A percentile compares a stretch with the other conserved stretches of the same genome.
Conservation (phyloP, 257 asterid species). For the Lycium barbarum region DNA sequence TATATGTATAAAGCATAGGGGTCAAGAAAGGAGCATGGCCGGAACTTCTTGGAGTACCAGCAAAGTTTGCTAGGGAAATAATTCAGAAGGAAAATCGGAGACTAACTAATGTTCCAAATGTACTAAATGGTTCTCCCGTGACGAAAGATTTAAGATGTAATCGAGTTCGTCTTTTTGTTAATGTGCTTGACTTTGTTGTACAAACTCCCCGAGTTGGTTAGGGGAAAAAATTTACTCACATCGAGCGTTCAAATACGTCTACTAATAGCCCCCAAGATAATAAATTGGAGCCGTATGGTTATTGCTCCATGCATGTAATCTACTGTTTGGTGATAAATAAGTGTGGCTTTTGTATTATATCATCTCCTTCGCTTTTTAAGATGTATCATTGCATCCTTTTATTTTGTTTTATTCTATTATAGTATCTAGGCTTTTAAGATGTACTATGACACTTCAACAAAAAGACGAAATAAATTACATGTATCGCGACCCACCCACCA, state of each 20-base stretch:
- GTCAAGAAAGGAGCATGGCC: not conserved
- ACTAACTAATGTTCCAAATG: not conserved
- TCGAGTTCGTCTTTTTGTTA: conserved; percentile 22
- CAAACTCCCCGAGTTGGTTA: not conserved
- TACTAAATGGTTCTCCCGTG: not conserved
- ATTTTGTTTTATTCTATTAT: too few species aligned
- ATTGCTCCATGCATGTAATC: conserved; percentile 7
- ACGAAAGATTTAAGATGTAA: not conserved
- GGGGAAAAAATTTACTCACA: not conserved
- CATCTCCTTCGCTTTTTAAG: too few species aligned
- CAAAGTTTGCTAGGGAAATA: not conserved
- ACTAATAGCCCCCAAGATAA: not conserved
- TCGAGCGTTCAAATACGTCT: not conserved
- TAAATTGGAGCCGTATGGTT: not conserved
- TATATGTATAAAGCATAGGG: not conserved
- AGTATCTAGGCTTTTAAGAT: too few species aligned
- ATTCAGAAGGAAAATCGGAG: conserved; percentile 24
- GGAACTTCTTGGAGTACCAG: conserved; percentile 22
- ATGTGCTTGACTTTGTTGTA: not conserved
- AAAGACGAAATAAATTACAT: too few species aligned
- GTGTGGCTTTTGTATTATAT: not conserved
- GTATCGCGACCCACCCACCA: too few species aligned
- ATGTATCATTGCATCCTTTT: too few species aligned
- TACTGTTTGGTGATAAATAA: not conserved
- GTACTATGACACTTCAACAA: too few species aligned